Evolutionary conservation across 1,284 basidiomycete species (phyloP).

Genomic region (Cutaneotrichosporon sp.): DNA sequence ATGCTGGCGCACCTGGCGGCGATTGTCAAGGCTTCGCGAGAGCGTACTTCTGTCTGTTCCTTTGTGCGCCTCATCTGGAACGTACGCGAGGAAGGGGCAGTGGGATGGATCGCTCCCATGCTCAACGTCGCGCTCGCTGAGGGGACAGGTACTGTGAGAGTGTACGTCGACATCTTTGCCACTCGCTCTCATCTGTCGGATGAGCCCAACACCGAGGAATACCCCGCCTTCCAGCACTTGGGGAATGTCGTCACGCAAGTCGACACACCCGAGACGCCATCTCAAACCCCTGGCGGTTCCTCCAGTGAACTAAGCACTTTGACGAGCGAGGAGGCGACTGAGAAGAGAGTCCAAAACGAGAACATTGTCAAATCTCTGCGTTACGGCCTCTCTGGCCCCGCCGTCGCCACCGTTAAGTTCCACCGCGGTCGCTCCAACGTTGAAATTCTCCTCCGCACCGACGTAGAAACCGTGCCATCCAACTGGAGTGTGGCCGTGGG

Average conservation of each 20-base stretch:
- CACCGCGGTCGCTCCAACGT: conserved; percentile 23
- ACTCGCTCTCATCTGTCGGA: conserved; percentile 23
- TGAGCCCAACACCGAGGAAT: conserved; percentile 12
- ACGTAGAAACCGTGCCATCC: conserved; percentile 12
- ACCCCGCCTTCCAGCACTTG: conserved; percentile 3
- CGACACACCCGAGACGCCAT: conserved; percentile 5
- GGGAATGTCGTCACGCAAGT: too few species aligned
- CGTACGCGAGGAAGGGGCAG: conserved; percentile 21
- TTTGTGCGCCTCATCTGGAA: conserved; percentile 43
- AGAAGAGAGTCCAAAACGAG: neutral
- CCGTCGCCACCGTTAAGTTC: conserved; percentile 6
- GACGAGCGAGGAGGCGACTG: neutral
- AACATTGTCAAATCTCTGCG: conserved; percentile 10
- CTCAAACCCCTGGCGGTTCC: neutral
- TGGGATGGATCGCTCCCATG: conserved; percentile 28
- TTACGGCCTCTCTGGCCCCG: conserved; percentile 6
- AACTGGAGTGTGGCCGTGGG: conserved; percentile 13
- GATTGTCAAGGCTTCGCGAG: conserved; percentile 31
- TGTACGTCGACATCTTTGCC: conserved; percentile 28
- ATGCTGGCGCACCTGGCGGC: conserved; percentile 37
- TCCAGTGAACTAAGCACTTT: neutral
- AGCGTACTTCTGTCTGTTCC: conserved; percentile 34
- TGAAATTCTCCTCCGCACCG: conserved; percentile 16
- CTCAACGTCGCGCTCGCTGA: conserved; percentile 21
- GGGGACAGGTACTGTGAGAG: conserved; percentile 12